Evolutionary conservation across 169 alveolate species (phyloP).

Genomic region (Perkinsus chesapeaki): DNA sequence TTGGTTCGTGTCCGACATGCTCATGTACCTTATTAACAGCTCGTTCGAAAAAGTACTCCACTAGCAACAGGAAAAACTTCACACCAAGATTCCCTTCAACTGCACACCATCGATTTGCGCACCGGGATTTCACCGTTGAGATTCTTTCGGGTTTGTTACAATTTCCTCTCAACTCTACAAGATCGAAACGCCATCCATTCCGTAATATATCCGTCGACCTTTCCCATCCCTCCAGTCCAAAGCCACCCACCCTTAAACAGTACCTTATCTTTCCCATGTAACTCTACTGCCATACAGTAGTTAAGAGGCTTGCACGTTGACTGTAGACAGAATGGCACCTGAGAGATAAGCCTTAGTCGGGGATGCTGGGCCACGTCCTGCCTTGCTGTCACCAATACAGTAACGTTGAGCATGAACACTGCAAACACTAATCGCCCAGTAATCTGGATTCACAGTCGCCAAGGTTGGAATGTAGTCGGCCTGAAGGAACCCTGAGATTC

Average conservation of each 20-base stretch:
- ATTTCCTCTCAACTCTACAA: too few species aligned
- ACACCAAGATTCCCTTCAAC: too few species aligned
- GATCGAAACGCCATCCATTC: background rate
- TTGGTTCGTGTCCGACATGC: constrained; percentile 16
- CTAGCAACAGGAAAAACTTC: too few species aligned
- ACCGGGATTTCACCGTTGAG: too few species aligned
- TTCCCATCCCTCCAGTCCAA: too few species aligned
- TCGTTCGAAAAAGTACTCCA: background rate
- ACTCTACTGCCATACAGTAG: background rate
- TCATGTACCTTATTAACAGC: background rate
- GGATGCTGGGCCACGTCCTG: background rate
- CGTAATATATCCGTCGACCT: background rate
- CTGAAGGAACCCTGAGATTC: background rate
- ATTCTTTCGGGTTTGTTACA: too few species aligned
- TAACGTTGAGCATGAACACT: background rate
- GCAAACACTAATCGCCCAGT: background rate
- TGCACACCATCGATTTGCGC: too few species aligned
- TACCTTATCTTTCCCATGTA: background rate
- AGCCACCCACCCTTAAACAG: too few species aligned
- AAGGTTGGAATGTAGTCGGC: background rate
- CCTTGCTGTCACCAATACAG: background rate
- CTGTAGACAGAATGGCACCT: background rate
- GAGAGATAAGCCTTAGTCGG: background rate
- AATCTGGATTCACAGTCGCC: background rate
- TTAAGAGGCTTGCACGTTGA: background rate